Base-by-base conservation (phyloP, 495 filamentous ascomycete genomes). In the Penicillium simplicissimum region DNA sequence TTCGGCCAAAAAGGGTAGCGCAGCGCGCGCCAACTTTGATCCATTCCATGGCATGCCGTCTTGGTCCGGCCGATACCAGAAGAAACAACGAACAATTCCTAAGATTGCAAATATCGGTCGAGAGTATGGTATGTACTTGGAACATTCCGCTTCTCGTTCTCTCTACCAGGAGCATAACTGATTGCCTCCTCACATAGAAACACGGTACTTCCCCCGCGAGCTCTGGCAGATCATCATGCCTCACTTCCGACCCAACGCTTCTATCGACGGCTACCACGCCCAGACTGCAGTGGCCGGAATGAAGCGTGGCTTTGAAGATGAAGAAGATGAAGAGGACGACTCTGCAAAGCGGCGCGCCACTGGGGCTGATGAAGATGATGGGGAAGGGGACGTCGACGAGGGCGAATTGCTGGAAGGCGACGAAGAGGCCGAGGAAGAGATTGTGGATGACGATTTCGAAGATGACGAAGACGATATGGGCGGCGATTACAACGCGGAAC, bases 401-500 rank as follows among this genome's bases (percentile, higher is more conserved):
- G 70, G 71, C 13, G 74, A 71, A 8, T 51, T 78, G 4, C 66
- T 79, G 3, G 76, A 82, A 7, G 75, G 71, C 5, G 81, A 84
- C 19, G 81, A 84, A 34, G 81, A 80, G 10, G 62, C 65, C 19
- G 71, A 78, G 21, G 84, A 84, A 37, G 81, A 83, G 56, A 78
- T 84, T 51, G 76, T 79, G 48, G 83, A 85, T 55, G 81, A 87
- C 63, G 80, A 87, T 40, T 85, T 82, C 49, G 76, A 80, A 47
- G 81, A 82, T 13, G 80, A 84, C 56, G 83, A 85, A 1, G 82
- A 85, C 55, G 83, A 84, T 19, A 80, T 82, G 79, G 83, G 79
- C 10, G 83, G 80, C 0, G 83, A 85, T 60, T 87, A 88, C 70
- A 86, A 88, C 64, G 85, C 85, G 0, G 85, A 88, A 61, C 79